Percentiles rank a stretch among this genome's conserved stretches.
Evolutionary conservation across 176 grass and related monocot genomes (phyloP).

Genomic region (Oryza australiensis): DNA sequence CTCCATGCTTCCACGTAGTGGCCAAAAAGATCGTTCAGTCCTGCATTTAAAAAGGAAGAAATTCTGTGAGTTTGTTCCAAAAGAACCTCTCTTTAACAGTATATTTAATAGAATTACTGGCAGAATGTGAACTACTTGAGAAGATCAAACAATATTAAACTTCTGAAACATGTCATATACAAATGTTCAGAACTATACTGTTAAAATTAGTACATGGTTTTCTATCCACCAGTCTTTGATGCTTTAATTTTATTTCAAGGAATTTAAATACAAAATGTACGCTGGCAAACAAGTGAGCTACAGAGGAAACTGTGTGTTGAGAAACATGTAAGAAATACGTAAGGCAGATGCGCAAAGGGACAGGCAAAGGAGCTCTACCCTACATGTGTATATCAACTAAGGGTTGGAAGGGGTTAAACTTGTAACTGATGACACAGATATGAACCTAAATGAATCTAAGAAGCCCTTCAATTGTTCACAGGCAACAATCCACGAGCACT

Average conservation of each 20-base stretch:
- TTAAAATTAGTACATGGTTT: no score
- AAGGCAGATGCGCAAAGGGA: not conserved
- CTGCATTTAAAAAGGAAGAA: slow-evolving; percentile 45
- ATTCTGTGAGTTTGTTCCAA: not conserved
- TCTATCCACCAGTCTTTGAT: not conserved
- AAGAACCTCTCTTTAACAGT: not conserved
- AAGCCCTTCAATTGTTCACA: not conserved
- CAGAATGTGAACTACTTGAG: not conserved
- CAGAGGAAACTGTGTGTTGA: not conserved
- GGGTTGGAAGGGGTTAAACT: not conserved
- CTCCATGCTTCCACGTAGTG: slow-evolving; percentile 93
- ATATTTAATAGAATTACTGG: slow-evolving; percentile 2
- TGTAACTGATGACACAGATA: not conserved
- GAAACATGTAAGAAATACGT: not conserved
- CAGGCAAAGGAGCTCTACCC: not conserved
- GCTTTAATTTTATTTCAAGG: slow-evolving; percentile 1
- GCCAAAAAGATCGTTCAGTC: slow-evolving; percentile 80
- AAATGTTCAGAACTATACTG: no score
- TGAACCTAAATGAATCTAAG: not conserved
- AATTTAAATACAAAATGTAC: not conserved
- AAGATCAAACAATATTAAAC: not conserved
- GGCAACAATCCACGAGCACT: not conserved
- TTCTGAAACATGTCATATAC: not conserved
- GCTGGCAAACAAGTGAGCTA: not conserved
- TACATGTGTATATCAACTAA: not conserved